Evolutionary conservation across 352 stramenopile genomes (phyloP), one percentile per base, ranked within the genome.

Genomic region (Hyaloperonospora arabidopsidis): DNA sequence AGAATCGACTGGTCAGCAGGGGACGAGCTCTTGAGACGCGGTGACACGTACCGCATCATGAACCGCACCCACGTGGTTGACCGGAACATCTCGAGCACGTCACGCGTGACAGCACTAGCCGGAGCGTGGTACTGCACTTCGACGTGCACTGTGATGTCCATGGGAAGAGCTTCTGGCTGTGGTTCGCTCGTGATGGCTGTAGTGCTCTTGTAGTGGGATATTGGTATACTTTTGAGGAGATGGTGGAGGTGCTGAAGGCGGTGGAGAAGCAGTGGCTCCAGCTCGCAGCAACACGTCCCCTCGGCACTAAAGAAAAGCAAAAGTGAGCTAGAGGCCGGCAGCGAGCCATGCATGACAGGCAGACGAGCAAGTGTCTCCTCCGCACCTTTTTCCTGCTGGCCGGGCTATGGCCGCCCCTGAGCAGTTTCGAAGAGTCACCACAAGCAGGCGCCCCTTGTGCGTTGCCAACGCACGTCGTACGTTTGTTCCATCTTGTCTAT

Each of bases 21-120:
- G 40, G 74, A 86, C 23, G 73, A 70, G 47, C 51, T 79, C 60
- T 87, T 87, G 61, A 91, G 70, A 5, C 75, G 71, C 34, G 81
- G 76, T 17, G 73, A 84, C 34, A 87, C 69, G 63, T 84, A 84
- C 43, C 78, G 74, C 70, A 86, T 86, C 67, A 89, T 86, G 53
- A 89, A 87, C 40, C 72, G 62, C 34, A 87, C 79, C 79, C 81
- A 91, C 39, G 71, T 74, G n/a, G 78, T 79, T 17, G 72, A 74
- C 7, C 74, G 78, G 45, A 89, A 77, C 68, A 86, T 84, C 47
- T 76, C 69, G 38, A 91, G 74, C 38, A 91, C 62, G 52, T 87
- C 72, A 48, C 67, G 59, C 51, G 79, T 69, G 21, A 72, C 48
- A 43, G 68, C 70, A 25, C 66, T 52, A 21, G 75, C 67, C 6